Conservation (phyloP, 2,329 filamentous ascomycete genomes). For the Mycogone perniciosa region DNA sequence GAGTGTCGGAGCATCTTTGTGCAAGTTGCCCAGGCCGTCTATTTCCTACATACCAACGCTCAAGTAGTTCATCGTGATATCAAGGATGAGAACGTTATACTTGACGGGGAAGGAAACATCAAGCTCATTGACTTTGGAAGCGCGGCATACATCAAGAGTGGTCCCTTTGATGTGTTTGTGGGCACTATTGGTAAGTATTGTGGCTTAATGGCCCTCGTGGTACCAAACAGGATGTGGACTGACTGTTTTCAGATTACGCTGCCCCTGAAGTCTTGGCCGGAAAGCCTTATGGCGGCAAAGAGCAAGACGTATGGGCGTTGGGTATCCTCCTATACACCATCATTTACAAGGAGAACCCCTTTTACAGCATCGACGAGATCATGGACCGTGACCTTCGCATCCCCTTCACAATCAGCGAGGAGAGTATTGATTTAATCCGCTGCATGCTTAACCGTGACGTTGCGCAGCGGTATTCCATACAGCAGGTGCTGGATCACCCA, state of each 20-base stretch:
- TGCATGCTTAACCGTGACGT: conserved; percentile 92
- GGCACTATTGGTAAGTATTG: conserved; percentile 80
- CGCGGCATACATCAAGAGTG: conserved; percentile 96
- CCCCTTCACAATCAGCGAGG: conserved; percentile 81
- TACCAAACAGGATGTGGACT: not conserved
- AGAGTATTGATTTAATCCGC: conserved; percentile 85
- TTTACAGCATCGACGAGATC: conserved; percentile 98
- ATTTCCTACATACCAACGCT: conserved; percentile 86
- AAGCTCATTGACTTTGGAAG: conserved; percentile 98
- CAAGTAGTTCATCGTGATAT: conserved; percentile 95
- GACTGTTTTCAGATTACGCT: conserved; percentile 68
- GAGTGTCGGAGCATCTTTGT: conserved; percentile 94
- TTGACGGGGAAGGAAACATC: conserved; percentile 91
- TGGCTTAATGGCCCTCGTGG: not conserved
- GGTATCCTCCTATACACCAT: conserved; percentile 97
- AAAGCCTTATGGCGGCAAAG: conserved; percentile 85
- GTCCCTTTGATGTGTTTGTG: conserved; percentile 97
- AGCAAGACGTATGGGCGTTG: conserved; percentile 97
- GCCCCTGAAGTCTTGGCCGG: conserved; percentile 96
- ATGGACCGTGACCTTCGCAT: conserved; percentile 94
- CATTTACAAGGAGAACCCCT: conserved; percentile 98
- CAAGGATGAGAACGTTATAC: conserved; percentile 96
- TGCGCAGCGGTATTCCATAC: conserved; percentile 73
- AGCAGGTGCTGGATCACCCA: conserved; percentile 80
- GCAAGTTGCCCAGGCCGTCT: conserved; percentile 82